Conservation (phyloP, 129 eudicot genomes). For the Chrysanthemum makinoi region DNA sequence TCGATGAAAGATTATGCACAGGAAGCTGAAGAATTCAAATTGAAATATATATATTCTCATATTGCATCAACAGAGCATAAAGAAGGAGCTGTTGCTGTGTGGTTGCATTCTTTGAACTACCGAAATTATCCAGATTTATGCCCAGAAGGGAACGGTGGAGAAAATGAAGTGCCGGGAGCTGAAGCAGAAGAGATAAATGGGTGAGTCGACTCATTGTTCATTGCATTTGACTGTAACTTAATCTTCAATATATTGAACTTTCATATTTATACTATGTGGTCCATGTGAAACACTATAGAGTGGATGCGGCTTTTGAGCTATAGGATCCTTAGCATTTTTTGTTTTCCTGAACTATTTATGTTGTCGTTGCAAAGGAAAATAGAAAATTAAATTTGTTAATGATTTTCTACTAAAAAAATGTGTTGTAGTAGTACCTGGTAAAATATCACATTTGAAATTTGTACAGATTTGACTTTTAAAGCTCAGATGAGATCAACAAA, state of each 20-base stretch:
- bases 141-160: conserved; percentile 19
- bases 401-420: background rate
- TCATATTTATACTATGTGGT: background rate
- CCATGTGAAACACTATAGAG: background rate
- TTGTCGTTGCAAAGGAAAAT: background rate
- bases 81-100: conserved; percentile 72
- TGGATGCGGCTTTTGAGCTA: background rate
- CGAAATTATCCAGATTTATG: conserved; percentile 71
- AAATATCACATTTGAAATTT: background rate
- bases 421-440: background rate
- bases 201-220: conserved; percentile 26
- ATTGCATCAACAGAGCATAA: conserved; percentile 83
- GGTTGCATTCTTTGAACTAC: conserved; percentile 82
- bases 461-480: background rate
- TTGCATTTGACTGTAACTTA: background rate
- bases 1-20: conserved; percentile 75
- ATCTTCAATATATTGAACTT: background rate
- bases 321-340: background rate
- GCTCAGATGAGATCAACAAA: background rate
- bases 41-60: conserved; percentile 78
- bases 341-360: background rate
- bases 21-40: conserved; percentile 82
- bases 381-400: too few relatives aligned
- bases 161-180: background rate
- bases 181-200: conserved; percentile 25